Evolutionary conservation across 495 filamentous ascomycete species (phyloP).

Genomic region (Lasiosphaeria hispida): DNA sequence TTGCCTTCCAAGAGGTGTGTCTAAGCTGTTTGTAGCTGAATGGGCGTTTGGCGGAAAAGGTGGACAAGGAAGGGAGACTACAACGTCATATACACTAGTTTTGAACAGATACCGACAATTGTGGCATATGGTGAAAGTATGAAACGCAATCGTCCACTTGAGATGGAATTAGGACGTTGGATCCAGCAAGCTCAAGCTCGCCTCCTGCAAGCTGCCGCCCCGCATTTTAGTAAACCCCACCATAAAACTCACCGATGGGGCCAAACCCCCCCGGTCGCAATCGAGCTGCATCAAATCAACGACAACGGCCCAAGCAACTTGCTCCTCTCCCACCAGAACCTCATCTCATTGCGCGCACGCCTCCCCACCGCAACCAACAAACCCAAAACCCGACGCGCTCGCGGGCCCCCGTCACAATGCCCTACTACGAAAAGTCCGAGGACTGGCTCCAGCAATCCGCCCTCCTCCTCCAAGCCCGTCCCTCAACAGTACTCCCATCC

Average conservation of each 20-base stretch:
- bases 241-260: slow-evolving; percentile 11
- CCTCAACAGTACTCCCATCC: slow-evolving; percentile 39
- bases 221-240: slow-evolving; percentile 23
- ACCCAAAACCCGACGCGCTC: not conserved
- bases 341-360: not conserved
- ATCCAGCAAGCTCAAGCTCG: not conserved
- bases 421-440: slow-evolving; percentile 52
- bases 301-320: not conserved
- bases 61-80: no score
- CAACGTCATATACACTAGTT: no score
- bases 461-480: slow-evolving; percentile 48
- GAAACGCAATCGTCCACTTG: not conserved
- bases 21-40: no score
- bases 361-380: not conserved
- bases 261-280: slow-evolving; percentile 16
- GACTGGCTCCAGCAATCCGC: slow-evolving; percentile 53
- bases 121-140: no score
- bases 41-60: no score
- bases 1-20: no score
- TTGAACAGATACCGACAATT: no score
- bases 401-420: slow-evolving; percentile 36
- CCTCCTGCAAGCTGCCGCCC: slow-evolving; percentile 11
- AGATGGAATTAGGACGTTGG: not conserved
- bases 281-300: not conserved
- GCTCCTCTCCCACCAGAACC: slow-evolving; percentile 1